Evolutionary conservation across 2,329 filamentous ascomycete genomes (phyloP), one percentile per base, ranked within the genome.

Genomic region (Aphanocladium album): DNA sequence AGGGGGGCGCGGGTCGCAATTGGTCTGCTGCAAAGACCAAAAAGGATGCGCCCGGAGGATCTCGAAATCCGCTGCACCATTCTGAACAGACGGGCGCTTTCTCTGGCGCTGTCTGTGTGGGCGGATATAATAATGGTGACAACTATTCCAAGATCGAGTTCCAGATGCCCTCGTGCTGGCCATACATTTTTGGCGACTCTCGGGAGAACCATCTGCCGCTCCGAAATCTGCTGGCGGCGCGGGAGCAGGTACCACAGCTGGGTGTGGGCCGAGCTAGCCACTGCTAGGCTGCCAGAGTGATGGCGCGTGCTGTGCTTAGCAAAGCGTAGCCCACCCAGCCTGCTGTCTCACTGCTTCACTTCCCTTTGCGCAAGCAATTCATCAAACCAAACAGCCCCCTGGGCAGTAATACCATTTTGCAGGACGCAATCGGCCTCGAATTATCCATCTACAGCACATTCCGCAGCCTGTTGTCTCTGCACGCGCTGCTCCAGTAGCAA

Each of bases 121-220:
- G 11, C 14, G 27, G 19, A 27, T 8, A 41, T 4, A 6, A 14
- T 25, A 43, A 30, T 25, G 3, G 25, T 27, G 33, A 35, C 16
- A 35, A 25, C 14, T 33, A 7, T 49, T 21, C 17, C 23, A 41
- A 50, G 17, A 27, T 45, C 39, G 17, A 30, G 11, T 30, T 45
- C 25, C n/a, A 55, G 39, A 45, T 19, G 39, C 23, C 25, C 19
- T 53, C n/a, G 21, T 41, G 17, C n/a, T 23, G 23, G 49, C 49
- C 30, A 37, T 51, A 23, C 25, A 43, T 35, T 55, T 58, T 41
- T 50, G 45, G 30, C 19, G 11, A 35, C n/a, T 21, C 9, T 47
- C 60, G 60, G 60, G 60, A 59, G 41, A 62, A 62, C 21, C 60
- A 62, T 58, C 39, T 25, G 54, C 60, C 60, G 60, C 21, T 62